phyloP scores from a whole-genome alignment of 179 eudicot species.

The Spergularia azorica region DNA sequence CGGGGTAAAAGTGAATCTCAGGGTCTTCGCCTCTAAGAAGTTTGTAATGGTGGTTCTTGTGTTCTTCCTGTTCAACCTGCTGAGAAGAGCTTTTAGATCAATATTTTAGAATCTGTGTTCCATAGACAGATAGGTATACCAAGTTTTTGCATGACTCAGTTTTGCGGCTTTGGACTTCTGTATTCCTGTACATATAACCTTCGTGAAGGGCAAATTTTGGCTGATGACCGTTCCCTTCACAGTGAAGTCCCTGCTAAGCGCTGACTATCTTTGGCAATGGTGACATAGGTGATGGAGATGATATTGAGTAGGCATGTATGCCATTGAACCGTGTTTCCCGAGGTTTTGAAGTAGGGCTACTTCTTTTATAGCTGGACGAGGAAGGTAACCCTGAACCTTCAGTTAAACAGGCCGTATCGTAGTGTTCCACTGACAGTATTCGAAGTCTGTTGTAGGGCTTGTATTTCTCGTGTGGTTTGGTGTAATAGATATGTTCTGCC shows the following conservation, averaged over 20 bases:
- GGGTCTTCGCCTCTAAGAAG: slow-evolving; percentile 90
- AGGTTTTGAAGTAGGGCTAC: too few relatives aligned
- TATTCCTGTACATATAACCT: slow-evolving; percentile 28
- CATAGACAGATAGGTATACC: background rate
- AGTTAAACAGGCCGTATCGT: background rate
- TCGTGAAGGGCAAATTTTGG: slow-evolving; percentile 15
- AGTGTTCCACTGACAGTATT: background rate
- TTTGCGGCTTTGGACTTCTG: slow-evolving; percentile 18
- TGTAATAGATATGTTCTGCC: background rate
- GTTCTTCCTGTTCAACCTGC: slow-evolving; percentile 34
- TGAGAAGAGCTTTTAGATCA: slow-evolving; percentile 51
- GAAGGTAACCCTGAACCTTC: slow-evolving; percentile 1
- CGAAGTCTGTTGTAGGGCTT: background rate
- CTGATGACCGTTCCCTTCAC: background rate
- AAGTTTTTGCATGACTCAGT: slow-evolving; percentile 21
- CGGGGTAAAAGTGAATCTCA: slow-evolving; percentile 73
- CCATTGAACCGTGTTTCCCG: too few relatives aligned
- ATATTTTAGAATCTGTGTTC: slow-evolving; percentile 23
- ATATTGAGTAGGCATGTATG: too few relatives aligned
- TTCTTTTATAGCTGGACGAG: background rate
- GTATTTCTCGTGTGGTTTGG: slow-evolving; percentile 1
- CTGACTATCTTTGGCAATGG: background rate
- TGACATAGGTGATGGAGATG: too few relatives aligned
- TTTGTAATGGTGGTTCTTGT: slow-evolving; percentile 50
- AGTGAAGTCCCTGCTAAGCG: background rate